Base-by-base conservation (phyloP, 768 basidiomycete species). In the Coprinellus aureogranulatus region DNA sequence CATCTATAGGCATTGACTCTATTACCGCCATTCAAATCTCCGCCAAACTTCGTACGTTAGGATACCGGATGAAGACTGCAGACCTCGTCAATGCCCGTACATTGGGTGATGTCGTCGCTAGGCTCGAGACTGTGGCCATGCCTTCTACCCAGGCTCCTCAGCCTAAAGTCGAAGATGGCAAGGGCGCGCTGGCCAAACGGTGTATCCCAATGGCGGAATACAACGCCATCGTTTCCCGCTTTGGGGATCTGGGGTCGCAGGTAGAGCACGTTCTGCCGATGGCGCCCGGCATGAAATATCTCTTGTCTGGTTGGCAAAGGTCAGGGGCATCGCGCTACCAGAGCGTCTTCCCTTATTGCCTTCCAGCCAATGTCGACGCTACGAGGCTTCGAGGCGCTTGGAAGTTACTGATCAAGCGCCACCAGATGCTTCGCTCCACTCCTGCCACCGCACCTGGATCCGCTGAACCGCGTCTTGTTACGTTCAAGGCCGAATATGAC, bases 11-110 rank as follows among this genome's bases (percentile, higher is more conserved):
- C 20, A 67, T 81, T 11, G 81, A 81, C 61, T 82, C 81, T 1
- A 81, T 82, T 57, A 77, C 76, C 20, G 78, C 81, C 22, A 77
- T 82, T 34, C 75, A 76, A 51, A 67, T 82, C 12, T 69, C 70
- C 10, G 71, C 75, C 6, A 77, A 70, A 55, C 74, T 72, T 61
- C 70, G 74, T 45, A 65, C 67, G 45, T 67, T 64, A 3, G 79
- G 79, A 1, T 58, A 81, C 42, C 58, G 58, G 20, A 46, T 75
- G 26, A 54, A 61, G 12, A 71, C 74, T 2, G 74, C 69, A 28
- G 77, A 81, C 55, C 70, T 81, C n/a, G 62, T 79, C 42, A 73
- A 66, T 37, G 75, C 78, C 50, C 62, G 61, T 41, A 77, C 77
- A 2, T 60, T 81, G 14, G 70, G 64, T 0, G 69, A 71, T 28